Conservation (phyloP, 768 basidiomycete genomes). For the Favolaschia claudopus region DNA sequence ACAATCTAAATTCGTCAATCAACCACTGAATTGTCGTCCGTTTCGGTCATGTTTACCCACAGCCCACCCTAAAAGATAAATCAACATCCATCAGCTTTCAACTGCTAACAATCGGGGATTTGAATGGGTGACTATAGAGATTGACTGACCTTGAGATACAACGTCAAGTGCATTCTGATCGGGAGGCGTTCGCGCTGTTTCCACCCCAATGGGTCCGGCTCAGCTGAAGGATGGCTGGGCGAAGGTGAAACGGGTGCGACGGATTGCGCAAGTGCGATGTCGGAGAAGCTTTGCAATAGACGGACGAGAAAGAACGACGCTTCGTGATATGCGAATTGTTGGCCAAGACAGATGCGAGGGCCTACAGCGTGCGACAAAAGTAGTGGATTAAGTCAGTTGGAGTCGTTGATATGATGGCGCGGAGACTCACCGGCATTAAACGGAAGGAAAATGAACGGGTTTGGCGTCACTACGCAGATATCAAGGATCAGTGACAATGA, state of each 20-base stretch:
- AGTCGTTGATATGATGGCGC: no score
- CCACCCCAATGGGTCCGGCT: constrained; percentile 31
- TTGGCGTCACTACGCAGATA: constrained; percentile 15
- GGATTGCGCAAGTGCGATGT: constrained; percentile 51
- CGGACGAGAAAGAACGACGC: constrained; percentile 68
- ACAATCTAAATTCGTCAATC: no score
- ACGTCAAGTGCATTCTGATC: constrained; percentile 59
- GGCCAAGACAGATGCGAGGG: constrained; percentile 58
- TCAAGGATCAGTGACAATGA: no score
- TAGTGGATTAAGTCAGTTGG: no score
- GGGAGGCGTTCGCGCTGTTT: constrained; percentile 55
- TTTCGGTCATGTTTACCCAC: constrained; percentile 44
- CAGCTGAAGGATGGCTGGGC: no score
- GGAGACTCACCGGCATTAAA: constrained; percentile 56
- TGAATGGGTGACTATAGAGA: no score
- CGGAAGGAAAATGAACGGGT: constrained; percentile 52
- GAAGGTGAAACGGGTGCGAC: constrained; percentile 52
- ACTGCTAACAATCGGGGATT: background rate
- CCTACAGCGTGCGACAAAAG: no score
- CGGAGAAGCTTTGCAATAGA: constrained; percentile 61
- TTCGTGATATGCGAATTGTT: constrained; percentile 73
- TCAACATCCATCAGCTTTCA: background rate
- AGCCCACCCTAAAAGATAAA: constrained; percentile 36
- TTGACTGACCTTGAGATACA: constrained; percentile 54
- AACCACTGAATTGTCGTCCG: no score